A percentile compares a stretch with the other conserved stretches of the same genome.
Conservation (phyloP, 2,329 filamentous ascomycete genomes). For the Stagonosporopsis cucurbitacearum region DNA sequence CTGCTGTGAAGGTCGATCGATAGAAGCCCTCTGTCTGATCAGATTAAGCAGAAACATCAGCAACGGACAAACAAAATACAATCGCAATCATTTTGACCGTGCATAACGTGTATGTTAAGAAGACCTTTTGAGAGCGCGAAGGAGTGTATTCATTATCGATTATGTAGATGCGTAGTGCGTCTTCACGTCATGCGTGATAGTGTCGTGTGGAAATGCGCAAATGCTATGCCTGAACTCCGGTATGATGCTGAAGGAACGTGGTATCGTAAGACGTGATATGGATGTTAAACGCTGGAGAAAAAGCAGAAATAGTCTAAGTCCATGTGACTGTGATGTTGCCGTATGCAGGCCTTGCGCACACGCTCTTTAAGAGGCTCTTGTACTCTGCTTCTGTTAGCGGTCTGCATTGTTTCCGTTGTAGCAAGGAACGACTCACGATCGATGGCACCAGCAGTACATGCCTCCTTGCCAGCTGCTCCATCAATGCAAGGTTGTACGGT, state of each 20-base stretch:
- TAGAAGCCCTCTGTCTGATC: neutral
- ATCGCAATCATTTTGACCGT: neutral
- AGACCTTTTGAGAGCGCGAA: constrained; percentile 7
- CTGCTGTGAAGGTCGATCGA: neutral
- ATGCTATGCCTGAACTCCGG: constrained; percentile 16
- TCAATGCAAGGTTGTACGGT: constrained; percentile 30
- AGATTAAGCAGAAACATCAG: neutral
- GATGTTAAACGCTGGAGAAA: constrained; percentile 5
- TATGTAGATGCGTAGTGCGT: constrained; percentile 17
- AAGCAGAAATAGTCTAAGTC: neutral
- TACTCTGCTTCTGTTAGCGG: constrained; percentile 25
- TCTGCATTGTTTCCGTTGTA: neutral
- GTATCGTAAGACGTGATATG: constrained; percentile 13
- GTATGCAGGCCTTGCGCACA: constrained; percentile 20
- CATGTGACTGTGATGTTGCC: constrained; percentile 22
- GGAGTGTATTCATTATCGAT: constrained; percentile 20
- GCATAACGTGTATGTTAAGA: neutral
- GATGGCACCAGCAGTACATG: constrained; percentile 26
- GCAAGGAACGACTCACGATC: constrained; percentile 15
- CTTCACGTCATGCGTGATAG: constrained; percentile 8
- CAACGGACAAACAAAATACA: neutral
- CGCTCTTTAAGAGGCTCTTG: constrained; percentile 20
- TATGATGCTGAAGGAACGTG: constrained; percentile 19
- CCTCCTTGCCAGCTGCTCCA: constrained; percentile 13
- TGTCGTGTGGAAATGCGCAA: constrained; percentile 14